phyloP scores from a whole-genome alignment of 176 grass and related monocot genomes.

The Saccharum spontaneum region DNA sequence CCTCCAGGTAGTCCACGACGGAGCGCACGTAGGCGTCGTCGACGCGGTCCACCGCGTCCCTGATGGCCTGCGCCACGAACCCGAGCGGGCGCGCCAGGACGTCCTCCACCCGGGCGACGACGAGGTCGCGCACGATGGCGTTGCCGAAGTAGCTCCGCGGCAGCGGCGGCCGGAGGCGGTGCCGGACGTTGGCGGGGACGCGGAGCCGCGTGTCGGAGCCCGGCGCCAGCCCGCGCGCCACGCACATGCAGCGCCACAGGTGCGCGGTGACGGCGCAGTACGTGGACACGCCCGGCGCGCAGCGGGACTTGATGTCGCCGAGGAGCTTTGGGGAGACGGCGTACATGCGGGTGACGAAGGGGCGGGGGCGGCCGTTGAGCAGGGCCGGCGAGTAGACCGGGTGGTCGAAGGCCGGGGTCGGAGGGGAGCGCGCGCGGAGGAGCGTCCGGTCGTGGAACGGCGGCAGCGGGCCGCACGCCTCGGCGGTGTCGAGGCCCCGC shows the following conservation, averaged over 20 bases:
- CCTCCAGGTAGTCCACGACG: constrained; percentile 28
- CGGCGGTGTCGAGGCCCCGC: constrained; percentile 21
- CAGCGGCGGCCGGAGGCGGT: constrained; percentile 39
- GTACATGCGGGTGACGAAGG: constrained; percentile 44
- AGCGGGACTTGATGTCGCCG: constrained; percentile 29
- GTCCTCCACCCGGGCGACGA: neutral
- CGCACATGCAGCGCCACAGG: constrained; percentile 56
- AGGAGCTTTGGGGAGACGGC: constrained; percentile 38
- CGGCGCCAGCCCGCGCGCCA: constrained; percentile 35
- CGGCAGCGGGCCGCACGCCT: constrained; percentile 13
- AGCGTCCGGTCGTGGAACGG: constrained; percentile 57
- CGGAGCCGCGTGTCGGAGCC: constrained; percentile 39
- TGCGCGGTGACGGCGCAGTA: constrained; percentile 53
- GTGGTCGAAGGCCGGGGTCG: constrained; percentile 36
- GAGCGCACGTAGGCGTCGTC: constrained; percentile 26
- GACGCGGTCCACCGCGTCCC: neutral
- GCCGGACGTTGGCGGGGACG: constrained; percentile 48
- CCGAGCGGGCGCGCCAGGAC: neutral
- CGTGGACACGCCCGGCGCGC: constrained; percentile 40
- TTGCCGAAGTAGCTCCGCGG: constrained; percentile 56
- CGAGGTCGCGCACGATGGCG: constrained; percentile 50
- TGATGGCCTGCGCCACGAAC: neutral
- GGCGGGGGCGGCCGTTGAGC: neutral
- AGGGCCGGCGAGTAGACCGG: constrained; percentile 34
- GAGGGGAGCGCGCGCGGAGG: constrained; percentile 45